These are phyloP conservation scores for Austroboletus novae-zelandiae DNA, from an alignment of 1,284 basidiomycete genomes.

Conservation along the genomic window DNA sequence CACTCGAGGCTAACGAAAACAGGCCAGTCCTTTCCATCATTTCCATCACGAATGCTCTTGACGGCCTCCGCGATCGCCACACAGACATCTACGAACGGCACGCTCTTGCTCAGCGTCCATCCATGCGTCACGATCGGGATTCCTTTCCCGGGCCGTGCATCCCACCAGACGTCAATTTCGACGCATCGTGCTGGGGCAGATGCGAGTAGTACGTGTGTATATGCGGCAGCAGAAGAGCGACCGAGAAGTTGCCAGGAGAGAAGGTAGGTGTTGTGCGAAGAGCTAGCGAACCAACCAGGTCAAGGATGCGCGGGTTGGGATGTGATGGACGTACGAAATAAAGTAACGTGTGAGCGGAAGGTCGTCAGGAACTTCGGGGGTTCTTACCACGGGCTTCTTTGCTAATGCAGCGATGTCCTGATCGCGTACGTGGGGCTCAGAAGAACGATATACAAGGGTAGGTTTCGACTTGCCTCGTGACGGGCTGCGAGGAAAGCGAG, in stretches of 20 bases:
- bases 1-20: slow-evolving; percentile 65
- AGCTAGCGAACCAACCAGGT: slow-evolving; percentile 34
- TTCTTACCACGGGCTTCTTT: slow-evolving; percentile 35
- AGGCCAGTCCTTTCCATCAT: slow-evolving; percentile 44
- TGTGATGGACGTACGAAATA: slow-evolving; percentile 45
- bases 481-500: slow-evolving; percentile 19
- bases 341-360: slow-evolving; percentile 54
- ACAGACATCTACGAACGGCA: slow-evolving; percentile 51
- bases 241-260: slow-evolving; percentile 60
- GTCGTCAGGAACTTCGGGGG: slow-evolving; percentile 39
- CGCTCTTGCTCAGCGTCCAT: slow-evolving; percentile 49
- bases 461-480: slow-evolving; percentile 12
- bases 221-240: slow-evolving; percentile 50
- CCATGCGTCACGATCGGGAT: slow-evolving; percentile 59
- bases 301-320: neutral
- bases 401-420: slow-evolving; percentile 39
- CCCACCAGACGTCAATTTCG: slow-evolving; percentile 70
- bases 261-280: slow-evolving; percentile 68
- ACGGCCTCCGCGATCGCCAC: slow-evolving; percentile 48
- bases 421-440: too few species aligned
- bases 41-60: neutral
- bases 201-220: slow-evolving; percentile 53
- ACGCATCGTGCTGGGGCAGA: slow-evolving; percentile 51
- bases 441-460: neutral
- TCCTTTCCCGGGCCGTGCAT: slow-evolving; percentile 38